Percentiles rank a stretch among this genome's conserved stretches.
These are phyloP conservation scores for Pleurotus cornucopiae DNA, from an alignment of 768 basidiomycete species.

Conservation along the genomic window DNA sequence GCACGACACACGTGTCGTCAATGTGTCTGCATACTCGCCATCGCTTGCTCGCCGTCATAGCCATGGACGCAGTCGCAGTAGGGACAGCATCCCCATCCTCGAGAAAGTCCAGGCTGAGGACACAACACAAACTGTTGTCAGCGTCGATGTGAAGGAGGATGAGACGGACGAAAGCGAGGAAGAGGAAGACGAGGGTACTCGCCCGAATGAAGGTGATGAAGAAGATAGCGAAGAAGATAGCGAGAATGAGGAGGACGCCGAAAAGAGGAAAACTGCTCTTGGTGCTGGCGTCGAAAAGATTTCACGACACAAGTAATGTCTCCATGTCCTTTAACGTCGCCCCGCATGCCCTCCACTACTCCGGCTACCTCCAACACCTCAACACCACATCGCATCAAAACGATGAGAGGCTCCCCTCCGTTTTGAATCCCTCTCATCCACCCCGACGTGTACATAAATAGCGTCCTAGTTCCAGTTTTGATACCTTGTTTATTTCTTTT, in stretches of 20 bases:
- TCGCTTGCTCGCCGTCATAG: conserved; percentile 12
- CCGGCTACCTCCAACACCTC: neutral
- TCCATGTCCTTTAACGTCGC: neutral
- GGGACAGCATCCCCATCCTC: conserved; percentile 10
- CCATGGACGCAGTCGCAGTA: conserved; percentile 16
- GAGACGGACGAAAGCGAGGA: conserved; percentile 17
- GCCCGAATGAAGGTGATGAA: neutral
- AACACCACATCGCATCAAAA: neutral
- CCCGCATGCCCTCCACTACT: neutral
- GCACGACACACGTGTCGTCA: conserved; percentile 30
- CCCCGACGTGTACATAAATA: too few species aligned
- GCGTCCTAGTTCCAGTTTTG: too few species aligned
- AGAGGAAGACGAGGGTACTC: conserved; percentile 14
- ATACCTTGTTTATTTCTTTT: too few species aligned
- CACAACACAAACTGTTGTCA: neutral
- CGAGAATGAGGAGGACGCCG: conserved; percentile 25
- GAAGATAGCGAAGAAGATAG: conserved; percentile 12
- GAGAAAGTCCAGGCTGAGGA: conserved; percentile 19
- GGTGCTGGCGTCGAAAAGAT: conserved; percentile 52
- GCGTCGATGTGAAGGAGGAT: conserved; percentile 14
- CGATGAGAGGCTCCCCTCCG: too few species aligned
- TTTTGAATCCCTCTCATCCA: too few species aligned
- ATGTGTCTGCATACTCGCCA: conserved; percentile 26
- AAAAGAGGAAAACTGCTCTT: conserved; percentile 27
- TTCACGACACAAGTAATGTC: conserved; percentile 30